A percentile compares a stretch with the other conserved stretches of the same genome.
These are phyloP conservation scores for Nannochloropsis salina DNA, from an alignment of 108 stramenopile species.

Conservation along the genomic window DNA sequence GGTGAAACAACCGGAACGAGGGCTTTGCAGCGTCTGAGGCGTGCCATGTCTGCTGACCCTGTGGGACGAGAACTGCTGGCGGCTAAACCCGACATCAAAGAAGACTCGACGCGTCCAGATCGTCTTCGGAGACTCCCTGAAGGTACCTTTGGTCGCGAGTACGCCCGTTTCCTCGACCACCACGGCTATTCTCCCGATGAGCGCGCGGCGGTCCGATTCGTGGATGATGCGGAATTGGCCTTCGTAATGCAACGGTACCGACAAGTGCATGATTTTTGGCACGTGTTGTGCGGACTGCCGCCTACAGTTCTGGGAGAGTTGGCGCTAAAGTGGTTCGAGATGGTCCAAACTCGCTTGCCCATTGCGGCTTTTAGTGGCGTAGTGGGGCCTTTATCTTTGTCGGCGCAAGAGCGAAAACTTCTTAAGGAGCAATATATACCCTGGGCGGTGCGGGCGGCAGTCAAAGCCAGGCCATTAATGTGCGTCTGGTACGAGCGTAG, in stretches of 20 bases:
- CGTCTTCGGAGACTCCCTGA: neutral
- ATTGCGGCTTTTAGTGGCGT: constrained; percentile 57
- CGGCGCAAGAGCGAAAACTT: constrained; percentile 29
- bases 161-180: constrained; percentile 67
- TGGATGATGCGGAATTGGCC: constrained; percentile 72
- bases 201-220: constrained; percentile 59
- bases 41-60: constrained; percentile 47
- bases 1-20: constrained; percentile 79
- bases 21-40: constrained; percentile 48
- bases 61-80: constrained; percentile 39
- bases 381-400: constrained; percentile 47
- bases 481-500: constrained; percentile 46
- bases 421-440: constrained; percentile 35
- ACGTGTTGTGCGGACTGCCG: constrained; percentile 82
- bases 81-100: constrained; percentile 35
- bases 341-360: constrained; percentile 89
- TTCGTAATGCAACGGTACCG: constrained; percentile 85
- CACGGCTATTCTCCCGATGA: constrained; percentile 80
- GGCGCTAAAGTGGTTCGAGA: constrained; percentile 90
- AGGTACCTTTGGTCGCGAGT: constrained; percentile 77
- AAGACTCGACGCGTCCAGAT: constrained; percentile 35
- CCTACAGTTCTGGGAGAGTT: constrained; percentile 89
- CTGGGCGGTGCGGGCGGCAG: constrained; percentile 41
- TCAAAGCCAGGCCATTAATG: constrained; percentile 34
- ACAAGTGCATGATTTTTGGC: constrained; percentile 87